Conservation (phyloP, 331 rosid species). For the Prunus yedoensis region DNA sequence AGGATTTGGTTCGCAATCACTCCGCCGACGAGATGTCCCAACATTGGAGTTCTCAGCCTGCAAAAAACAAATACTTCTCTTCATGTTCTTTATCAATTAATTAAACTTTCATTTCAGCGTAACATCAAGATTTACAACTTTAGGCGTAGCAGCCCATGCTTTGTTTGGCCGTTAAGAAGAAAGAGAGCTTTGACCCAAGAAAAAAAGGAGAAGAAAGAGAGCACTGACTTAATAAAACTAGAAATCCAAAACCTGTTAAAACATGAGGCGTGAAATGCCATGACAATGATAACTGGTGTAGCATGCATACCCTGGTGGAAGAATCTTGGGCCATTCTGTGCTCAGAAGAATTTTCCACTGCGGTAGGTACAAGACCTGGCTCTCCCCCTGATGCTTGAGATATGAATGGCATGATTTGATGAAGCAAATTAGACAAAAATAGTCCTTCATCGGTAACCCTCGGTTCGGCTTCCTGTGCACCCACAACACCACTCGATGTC, state of each 20-base stretch:
- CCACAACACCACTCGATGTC: constrained; percentile 42
- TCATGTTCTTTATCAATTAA: neutral
- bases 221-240: neutral
- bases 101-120: neutral
- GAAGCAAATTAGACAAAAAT: constrained; percentile 77
- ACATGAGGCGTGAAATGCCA: neutral
- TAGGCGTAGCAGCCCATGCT: neutral
- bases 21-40: constrained; percentile 41
- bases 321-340: constrained; percentile 41
- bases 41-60: constrained; percentile 40
- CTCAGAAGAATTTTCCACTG: constrained; percentile 43
- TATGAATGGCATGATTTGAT: constrained; percentile 70
- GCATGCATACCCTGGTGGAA: constrained; percentile 52
- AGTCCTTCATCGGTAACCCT: constrained; percentile 70
- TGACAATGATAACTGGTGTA: constrained; percentile 12
- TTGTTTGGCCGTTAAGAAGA: neutral
- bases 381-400: constrained; percentile 57
- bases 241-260: constrained; percentile 3
- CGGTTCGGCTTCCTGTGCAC: constrained; percentile 61
- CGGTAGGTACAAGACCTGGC: constrained; percentile 25
- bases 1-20: constrained; percentile 34
- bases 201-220: neutral
- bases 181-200: neutral
- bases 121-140: neutral
- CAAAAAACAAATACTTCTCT: constrained; percentile 3